Evolutionary conservation across 225 moss, liverwort and hornwort genomes (phyloP), one percentile per base, ranked within the genome.

Genomic region (Polytrichum formosum): DNA sequence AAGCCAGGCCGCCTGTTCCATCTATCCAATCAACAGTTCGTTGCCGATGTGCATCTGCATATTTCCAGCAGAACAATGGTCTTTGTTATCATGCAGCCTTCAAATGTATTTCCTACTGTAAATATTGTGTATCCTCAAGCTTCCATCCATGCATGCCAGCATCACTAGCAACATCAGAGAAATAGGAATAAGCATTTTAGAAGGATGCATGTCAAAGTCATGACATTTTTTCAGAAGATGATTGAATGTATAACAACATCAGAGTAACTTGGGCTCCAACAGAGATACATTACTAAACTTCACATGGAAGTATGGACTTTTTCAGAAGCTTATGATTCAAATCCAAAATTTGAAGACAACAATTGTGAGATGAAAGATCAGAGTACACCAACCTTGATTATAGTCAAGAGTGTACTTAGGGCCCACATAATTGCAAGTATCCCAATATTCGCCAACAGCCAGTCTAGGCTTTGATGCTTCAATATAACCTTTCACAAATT

Each of bases 401-500:
- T 86, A 91, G 55, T 90, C 88, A 56, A 97, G 88, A 21, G 68
- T 28, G 68, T 28, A 69, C 6, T 78, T 71, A 25, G 82, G 75
- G 26, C 75, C 77, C 29, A 70, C 63, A 72, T 97, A 97, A 70
- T 30, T 92, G 83, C 94, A 94, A 65, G 84, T 76, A 81, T 92
- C 92, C 97, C 97, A 97, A 68, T 84, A 94, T 69, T 97, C 97
- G 68, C 97, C 93, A 28, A 97, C 68, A 33, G 82, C 70, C 61
- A 97, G 80, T 65, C 80, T 76, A 31, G 97, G 91, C 76, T 81
- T 74, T 61, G 93, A 89, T 67, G 88, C 90, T 76, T 94, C 91
- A 6, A 97, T 77, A 59, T 86, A 97, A 29, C 84, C 89, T 77
- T 91, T 97, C 69, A 97, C 97, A 77, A 89, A 93, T 22, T 63